These are phyloP conservation scores for Penicillium vulpinum DNA, from an alignment of 2,329 filamentous ascomycete genomes.

Conservation along the genomic window DNA sequence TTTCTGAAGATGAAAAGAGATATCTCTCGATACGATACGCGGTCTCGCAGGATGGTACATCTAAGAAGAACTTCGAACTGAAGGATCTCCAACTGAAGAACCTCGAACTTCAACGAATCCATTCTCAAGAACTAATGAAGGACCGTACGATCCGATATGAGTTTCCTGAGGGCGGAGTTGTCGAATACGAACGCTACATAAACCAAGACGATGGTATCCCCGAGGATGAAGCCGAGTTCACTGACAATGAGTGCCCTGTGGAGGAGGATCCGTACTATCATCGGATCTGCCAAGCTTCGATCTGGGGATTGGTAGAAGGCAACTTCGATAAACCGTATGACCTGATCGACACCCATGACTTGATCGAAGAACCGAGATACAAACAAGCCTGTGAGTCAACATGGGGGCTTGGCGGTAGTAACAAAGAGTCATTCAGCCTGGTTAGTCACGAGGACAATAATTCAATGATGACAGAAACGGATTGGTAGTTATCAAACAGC, in stretches of 20 bases:
- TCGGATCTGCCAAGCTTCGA: not conserved
- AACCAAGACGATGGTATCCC: not conserved
- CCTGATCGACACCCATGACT: constrained; percentile 1
- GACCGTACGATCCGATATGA: not conserved
- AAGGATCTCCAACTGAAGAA: not conserved
- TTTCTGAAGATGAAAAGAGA: not conserved
- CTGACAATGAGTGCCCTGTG: not conserved
- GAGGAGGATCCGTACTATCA: not conserved
- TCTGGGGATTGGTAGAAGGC: not conserved
- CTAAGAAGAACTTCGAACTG: not conserved
- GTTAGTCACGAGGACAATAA: not conserved
- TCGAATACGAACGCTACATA: not conserved
- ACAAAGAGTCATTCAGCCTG: not conserved
- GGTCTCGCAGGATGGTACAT: not conserved
- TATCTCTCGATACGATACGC: not conserved
- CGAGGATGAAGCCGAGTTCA: not conserved
- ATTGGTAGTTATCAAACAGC: not conserved
- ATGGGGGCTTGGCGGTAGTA: no score
- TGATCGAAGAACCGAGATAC: no score
- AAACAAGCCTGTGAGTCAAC: no score
- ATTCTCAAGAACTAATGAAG: not conserved
- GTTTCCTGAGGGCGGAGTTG: not conserved
- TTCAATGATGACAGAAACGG: not conserved
- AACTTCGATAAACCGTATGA: not conserved
- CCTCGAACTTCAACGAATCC: not conserved